Percentiles rank a stretch among this genome's conserved stretches.
phyloP scores from a whole-genome alignment of 106 monocot genomes.

The Apostasia ramifera region DNA sequence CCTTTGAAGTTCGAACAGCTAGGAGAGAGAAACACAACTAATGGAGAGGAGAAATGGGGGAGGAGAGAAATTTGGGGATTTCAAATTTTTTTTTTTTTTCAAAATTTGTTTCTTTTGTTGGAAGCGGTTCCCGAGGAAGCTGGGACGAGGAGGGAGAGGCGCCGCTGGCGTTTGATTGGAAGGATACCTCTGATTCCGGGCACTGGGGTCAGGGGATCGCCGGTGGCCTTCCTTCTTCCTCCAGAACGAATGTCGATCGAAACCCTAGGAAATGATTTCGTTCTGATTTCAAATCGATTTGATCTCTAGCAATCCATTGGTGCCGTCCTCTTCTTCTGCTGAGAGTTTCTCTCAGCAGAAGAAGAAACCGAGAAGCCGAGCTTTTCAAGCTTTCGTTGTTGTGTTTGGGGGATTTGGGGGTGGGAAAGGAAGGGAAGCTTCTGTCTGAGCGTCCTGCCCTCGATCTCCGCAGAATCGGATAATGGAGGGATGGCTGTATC shows the following conservation, averaged over 20 bases:
- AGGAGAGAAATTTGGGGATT: not conserved
- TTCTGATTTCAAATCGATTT: not conserved
- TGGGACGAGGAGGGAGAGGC: not conserved
- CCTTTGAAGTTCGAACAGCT: slow-evolving; percentile 1
- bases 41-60: not conserved
- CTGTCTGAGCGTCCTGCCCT: too few species aligned
- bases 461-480: not conserved
- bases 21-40: slow-evolving; percentile 3
- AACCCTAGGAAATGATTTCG: not conserved
- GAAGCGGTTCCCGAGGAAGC: not conserved
- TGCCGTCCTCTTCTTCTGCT: not conserved
- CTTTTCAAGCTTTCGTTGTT: not conserved
- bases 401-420: not conserved
- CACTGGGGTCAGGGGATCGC: slow-evolving; percentile 1
- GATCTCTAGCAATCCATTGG: not conserved
- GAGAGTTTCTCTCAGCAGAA: slow-evolving; percentile 8
- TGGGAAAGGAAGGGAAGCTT: not conserved
- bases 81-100: not conserved
- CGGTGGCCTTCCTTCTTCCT: not conserved
- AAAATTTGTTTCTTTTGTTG: not conserved
- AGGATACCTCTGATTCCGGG: slow-evolving; percentile 3
- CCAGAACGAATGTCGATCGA: not conserved
- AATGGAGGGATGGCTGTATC: slow-evolving; percentile 66
- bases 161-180: too few species aligned
- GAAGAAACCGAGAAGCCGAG: not conserved